Evolutionary conservation across 495 filamentous ascomycete species (phyloP).

Genomic region (Astrocystis sublimbata): DNA sequence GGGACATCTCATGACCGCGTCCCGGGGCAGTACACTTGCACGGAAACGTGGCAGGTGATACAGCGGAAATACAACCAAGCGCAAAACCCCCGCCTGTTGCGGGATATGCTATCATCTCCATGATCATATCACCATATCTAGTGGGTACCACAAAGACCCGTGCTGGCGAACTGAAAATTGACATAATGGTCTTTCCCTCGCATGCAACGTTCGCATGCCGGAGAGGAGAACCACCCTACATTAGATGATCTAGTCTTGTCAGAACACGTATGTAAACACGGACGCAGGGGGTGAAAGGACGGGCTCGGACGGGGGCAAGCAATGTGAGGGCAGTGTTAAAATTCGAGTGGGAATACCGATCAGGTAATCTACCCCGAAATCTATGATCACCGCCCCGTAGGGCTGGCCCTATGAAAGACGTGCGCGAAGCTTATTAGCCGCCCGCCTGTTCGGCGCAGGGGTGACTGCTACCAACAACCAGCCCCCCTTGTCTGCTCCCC

Average conservation of each 20-base stretch:
- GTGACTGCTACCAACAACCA: too few relatives aligned
- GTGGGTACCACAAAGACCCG: background rate
- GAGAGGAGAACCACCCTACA: background rate
- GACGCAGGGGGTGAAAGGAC: background rate
- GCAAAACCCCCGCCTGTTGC: background rate
- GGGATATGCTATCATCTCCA: too few relatives aligned
- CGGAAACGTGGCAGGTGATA: constrained; percentile 3
- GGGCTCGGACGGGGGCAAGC: background rate
- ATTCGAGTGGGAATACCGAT: too few relatives aligned
- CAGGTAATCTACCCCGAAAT: constrained; percentile 12
- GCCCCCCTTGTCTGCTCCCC: background rate
- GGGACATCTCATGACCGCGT: background rate
- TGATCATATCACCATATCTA: constrained; percentile 1
- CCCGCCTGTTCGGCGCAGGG: constrained; percentile 2
- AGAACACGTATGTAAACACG: too few relatives aligned
- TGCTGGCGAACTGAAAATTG: background rate
- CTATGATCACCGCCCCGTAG: constrained; percentile 11
- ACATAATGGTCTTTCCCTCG: background rate
- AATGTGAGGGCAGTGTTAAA: constrained; percentile 1
- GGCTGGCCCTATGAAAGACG: constrained; percentile 9
- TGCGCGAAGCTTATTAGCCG: constrained; percentile 11
- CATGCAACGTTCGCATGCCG: constrained; percentile 14
- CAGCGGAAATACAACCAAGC: background rate
- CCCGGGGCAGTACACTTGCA: background rate
- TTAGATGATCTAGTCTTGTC: too few relatives aligned